Base-by-base conservation (phyloP, 2,329 filamentous ascomycete species). In the Elsinoe arachidis region DNA sequence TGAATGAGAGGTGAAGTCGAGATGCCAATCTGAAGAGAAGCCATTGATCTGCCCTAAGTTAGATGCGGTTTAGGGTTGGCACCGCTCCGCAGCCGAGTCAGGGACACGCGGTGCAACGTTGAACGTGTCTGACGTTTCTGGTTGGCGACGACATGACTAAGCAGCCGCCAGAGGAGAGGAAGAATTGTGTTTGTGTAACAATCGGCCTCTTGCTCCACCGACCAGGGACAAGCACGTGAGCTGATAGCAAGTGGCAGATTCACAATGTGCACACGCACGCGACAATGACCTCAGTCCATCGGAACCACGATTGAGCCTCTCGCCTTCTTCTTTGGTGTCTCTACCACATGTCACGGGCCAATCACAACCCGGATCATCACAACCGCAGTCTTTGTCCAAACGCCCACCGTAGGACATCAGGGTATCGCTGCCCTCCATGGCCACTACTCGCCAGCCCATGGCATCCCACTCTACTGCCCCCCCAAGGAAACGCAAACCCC, bases 321-420 rank as follows among this genome's bases (percentile, higher is more conserved):
- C 19, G 21, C 46, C 46, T 34, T 34, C 26, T 37, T 34, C 21
- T 21, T 26, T 15, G 33, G 10, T 34, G 17, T 26, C 19, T 26
- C 17, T 51, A 2, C 26, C 38, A 6, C 11, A 19, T 19, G 17
- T n/a, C 14, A 17, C 41, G n/a, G 21, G 9, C 33, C 33, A 53
- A 53, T 53, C 49, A 53, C 5, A 34, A 26, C 49, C n/a, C 35
- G 49, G 49, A 21, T 17, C 9, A 53, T 15, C 49, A 34, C 49
- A 34, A 15, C 49, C 39, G 49, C 49, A 23, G 11, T 19, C 17
- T 14, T 19, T 19, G 12, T 19, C 49, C 17, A 38, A 34, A 15
- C 5, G 49, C 9, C 12, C 30, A 53, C 49, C 49, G 49, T 53
- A 53, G 49, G 49, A 53, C 49, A 53, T 53, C 49, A 53, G 49